Evolutionary conservation across 176 grass and related monocot genomes (phyloP).

Genomic region (Rhynchospora pubera): DNA sequence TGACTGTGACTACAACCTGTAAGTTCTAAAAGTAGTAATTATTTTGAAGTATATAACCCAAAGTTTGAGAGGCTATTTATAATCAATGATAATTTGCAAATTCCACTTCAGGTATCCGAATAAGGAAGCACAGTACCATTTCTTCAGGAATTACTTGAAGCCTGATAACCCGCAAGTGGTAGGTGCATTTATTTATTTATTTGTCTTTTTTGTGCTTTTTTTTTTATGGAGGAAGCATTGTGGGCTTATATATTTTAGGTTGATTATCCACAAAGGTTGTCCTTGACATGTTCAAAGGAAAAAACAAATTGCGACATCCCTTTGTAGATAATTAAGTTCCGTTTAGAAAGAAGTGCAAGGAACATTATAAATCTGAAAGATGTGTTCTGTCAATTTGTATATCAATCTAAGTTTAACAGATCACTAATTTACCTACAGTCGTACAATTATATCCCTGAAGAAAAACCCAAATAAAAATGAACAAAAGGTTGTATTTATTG

Average conservation of each 20-base stretch:
- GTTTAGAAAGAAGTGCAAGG: not conserved
- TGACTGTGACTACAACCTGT: conserved; percentile 86
- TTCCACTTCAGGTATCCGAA: conserved; percentile 71
- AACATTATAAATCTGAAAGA: not conserved
- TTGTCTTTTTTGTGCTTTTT: not conserved
- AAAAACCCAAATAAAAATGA: not conserved
- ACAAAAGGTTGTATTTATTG: not conserved
- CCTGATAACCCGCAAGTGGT: conserved; percentile 62
- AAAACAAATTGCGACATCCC: not conserved
- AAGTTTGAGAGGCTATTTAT: not conserved
- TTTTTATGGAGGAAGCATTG: not conserved
- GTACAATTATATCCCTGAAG: not conserved
- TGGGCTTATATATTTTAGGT: not conserved
- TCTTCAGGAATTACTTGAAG: conserved; percentile 85
- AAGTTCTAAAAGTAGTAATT: conserved; percentile 27
- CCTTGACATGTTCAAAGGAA: not conserved
- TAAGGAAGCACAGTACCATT: conserved; percentile 82
- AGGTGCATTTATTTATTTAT: conserved; percentile 29
- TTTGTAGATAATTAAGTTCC: not conserved
- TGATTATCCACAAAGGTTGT: not conserved
- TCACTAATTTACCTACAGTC: not conserved
- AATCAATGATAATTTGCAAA: not conserved
- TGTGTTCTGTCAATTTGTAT: not conserved
- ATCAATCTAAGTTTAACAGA: not conserved
- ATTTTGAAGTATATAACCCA: conserved; percentile 5